A percentile compares a stretch with the other conserved stretches of the same genome.
Evolutionary conservation across 805 yeast species (phyloP).

Genomic region (Suhomyces canberraensis): DNA sequence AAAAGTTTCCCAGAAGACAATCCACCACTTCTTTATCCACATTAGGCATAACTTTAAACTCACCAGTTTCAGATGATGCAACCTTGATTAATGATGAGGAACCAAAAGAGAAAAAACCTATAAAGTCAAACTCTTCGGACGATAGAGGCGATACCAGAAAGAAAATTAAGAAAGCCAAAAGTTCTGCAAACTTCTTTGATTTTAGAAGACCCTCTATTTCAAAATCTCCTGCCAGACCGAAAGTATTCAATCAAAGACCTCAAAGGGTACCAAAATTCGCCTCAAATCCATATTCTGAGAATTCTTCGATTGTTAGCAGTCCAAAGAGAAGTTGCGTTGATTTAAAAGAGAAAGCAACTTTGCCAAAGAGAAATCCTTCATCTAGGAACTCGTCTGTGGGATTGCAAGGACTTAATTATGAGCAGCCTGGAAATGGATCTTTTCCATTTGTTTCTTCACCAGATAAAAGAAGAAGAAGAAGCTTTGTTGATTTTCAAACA

Average conservation of each 20-base stretch:
- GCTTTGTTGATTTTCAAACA: not conserved
- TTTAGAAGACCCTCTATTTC: not conserved
- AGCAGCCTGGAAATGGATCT: not conserved
- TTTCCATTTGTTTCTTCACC: not conserved
- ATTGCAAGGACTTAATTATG: constrained; percentile 35
- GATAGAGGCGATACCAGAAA: constrained; percentile 3
- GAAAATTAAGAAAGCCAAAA: constrained; percentile 29
- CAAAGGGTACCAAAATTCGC: not conserved
- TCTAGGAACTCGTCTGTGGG: constrained; percentile 38
- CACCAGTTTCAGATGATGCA: constrained; percentile 11
- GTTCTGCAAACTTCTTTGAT: constrained; percentile 30
- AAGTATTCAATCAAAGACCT: not conserved
- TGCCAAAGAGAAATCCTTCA: constrained; percentile 31
- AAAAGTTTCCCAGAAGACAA: constrained; percentile 13
- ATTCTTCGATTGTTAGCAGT: not conserved
- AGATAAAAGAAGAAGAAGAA: not conserved
- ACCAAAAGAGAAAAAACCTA: not conserved
- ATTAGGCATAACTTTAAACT: constrained; percentile 1
- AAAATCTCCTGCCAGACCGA: not conserved
- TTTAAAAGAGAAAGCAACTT: constrained; percentile 24
- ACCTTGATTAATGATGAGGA: constrained; percentile 13
- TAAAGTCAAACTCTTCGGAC: constrained; percentile 4
- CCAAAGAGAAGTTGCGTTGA: not conserved
- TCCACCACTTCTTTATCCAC: constrained; percentile 19
- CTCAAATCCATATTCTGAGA: constrained; percentile 26